A percentile compares a stretch with the other conserved stretches of the same genome.
phyloP scores from a whole-genome alignment of 768 basidiomycete species.

The Saitozyma sp. region DNA sequence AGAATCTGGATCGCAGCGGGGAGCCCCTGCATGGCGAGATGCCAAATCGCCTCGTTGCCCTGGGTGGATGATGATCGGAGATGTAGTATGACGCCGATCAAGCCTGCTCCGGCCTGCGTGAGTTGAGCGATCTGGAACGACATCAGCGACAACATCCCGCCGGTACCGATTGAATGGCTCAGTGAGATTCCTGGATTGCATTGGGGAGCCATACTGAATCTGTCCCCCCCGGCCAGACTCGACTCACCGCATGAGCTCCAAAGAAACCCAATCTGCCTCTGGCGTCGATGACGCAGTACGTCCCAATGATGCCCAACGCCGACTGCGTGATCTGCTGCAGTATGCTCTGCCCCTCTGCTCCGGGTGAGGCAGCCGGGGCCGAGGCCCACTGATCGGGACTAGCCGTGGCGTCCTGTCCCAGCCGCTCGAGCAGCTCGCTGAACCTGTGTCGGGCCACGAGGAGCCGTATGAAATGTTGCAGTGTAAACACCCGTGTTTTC shows the following conservation, averaged over 20 bases:
- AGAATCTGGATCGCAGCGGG: slow-evolving; percentile 18
- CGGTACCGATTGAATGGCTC: neutral
- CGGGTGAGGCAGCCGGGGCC: neutral
- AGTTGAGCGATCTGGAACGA: slow-evolving; percentile 24
- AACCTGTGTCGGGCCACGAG: slow-evolving; percentile 21
- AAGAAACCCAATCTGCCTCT: slow-evolving; percentile 20
- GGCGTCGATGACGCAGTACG: slow-evolving; percentile 18
- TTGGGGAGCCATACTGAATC: too few species aligned
- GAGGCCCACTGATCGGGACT: neutral
- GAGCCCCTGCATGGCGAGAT: slow-evolving; percentile 22
- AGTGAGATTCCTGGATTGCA: too few species aligned
- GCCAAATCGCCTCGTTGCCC: slow-evolving; percentile 12
- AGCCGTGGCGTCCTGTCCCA: neutral
- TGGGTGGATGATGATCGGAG: slow-evolving; percentile 1
- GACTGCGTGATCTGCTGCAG: slow-evolving; percentile 22
- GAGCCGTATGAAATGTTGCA: slow-evolving; percentile 23
- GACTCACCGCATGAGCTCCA: slow-evolving; percentile 28
- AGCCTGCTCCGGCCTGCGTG: slow-evolving; percentile 29
- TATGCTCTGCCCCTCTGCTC: neutral
- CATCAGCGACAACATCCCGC: neutral
- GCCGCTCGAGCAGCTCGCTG: slow-evolving; percentile 8
- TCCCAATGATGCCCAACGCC: slow-evolving; percentile 25
- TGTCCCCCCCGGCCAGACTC: neutral
- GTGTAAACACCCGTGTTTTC: slow-evolving; percentile 23
- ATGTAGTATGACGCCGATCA: slow-evolving; percentile 29